These are phyloP conservation scores for Thalassiosira mediterranea DNA, from an alignment of 352 stramenopile species.

Conservation along the genomic window DNA sequence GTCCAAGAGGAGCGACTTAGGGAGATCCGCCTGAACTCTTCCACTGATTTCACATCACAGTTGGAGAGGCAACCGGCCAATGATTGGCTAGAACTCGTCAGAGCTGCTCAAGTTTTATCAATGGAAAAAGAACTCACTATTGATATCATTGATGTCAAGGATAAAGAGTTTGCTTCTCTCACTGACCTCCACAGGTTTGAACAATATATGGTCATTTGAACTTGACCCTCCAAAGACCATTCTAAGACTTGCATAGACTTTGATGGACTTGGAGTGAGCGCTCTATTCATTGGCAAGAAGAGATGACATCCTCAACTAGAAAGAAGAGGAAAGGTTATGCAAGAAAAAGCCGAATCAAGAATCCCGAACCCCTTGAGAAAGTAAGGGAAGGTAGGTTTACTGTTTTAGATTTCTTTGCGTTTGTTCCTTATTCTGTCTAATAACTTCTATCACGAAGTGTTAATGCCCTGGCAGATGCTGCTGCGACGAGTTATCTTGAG, in stretches of 20 bases:
- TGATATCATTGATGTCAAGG: slow-evolving; percentile 5
- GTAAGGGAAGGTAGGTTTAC: neutral
- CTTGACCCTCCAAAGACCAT: too few species aligned
- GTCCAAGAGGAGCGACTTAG: neutral
- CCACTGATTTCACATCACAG: neutral
- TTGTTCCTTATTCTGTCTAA: neutral
- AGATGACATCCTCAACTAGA: neutral
- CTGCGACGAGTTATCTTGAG: neutral
- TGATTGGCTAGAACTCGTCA: slow-evolving; percentile 7
- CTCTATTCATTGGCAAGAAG: neutral
- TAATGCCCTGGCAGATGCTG: slow-evolving; percentile 16
- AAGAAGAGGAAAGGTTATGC: neutral
- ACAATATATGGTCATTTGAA: too few species aligned
- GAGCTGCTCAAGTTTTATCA: neutral
- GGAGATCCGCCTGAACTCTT: neutral
- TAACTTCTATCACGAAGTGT: slow-evolving; percentile 15
- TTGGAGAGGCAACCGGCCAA: slow-evolving; percentile 4
- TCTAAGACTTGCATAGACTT: too few species aligned
- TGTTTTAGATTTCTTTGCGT: neutral
- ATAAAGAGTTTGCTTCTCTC: neutral
- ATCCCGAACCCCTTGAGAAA: neutral
- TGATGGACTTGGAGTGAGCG: slow-evolving; percentile 10
- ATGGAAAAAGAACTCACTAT: neutral
- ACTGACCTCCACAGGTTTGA: too few species aligned
- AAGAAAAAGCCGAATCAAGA: slow-evolving; percentile 1